These are phyloP conservation scores for Mycena citricolor DNA, from an alignment of 1,284 basidiomycete species.

Conservation along the genomic window DNA sequence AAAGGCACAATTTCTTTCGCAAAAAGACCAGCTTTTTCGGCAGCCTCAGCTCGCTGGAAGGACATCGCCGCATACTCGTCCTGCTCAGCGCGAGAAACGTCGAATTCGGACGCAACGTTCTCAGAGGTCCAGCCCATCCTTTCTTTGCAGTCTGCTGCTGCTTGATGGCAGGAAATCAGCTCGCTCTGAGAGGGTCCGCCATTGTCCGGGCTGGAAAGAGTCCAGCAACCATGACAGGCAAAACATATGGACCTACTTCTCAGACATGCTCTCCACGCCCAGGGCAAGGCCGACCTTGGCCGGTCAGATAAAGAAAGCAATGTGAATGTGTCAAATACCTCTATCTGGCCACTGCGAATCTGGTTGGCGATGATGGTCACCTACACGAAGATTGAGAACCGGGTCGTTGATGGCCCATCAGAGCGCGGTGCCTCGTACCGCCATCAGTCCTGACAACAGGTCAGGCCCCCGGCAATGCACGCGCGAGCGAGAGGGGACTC, in stretches of 20 bases:
- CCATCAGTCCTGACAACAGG: slow-evolving; percentile 18
- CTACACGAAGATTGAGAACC: slow-evolving; percentile 40
- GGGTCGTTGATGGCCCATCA: too few species aligned
- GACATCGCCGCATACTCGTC: slow-evolving; percentile 82
- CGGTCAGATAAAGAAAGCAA: not conserved
- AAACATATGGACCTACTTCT: slow-evolving; percentile 50
- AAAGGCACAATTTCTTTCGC: slow-evolving; percentile 81
- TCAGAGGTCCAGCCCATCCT: slow-evolving; percentile 91
- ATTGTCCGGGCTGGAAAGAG: slow-evolving; percentile 55
- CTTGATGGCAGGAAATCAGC: slow-evolving; percentile 47
- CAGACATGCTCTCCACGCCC: slow-evolving; percentile 84
- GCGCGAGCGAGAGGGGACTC: not conserved
- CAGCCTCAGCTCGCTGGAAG: slow-evolving; percentile 74
- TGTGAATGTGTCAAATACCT: slow-evolving; percentile 30
- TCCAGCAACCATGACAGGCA: not conserved
- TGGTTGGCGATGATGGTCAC: slow-evolving; percentile 77
- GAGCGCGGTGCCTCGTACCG: too few species aligned
- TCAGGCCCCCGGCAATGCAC: too few species aligned
- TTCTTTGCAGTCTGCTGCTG: slow-evolving; percentile 59
- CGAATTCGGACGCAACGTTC: slow-evolving; percentile 78
- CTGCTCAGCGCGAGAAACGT: slow-evolving; percentile 80
- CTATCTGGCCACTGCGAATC: slow-evolving; percentile 79
- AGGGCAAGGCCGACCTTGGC: slow-evolving; percentile 70
- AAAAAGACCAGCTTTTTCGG: slow-evolving; percentile 70
- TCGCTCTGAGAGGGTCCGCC: slow-evolving; percentile 64